Base-by-base conservation (phyloP, 2,329 filamentous ascomycete genomes). In the Calonectria fujianensis region DNA sequence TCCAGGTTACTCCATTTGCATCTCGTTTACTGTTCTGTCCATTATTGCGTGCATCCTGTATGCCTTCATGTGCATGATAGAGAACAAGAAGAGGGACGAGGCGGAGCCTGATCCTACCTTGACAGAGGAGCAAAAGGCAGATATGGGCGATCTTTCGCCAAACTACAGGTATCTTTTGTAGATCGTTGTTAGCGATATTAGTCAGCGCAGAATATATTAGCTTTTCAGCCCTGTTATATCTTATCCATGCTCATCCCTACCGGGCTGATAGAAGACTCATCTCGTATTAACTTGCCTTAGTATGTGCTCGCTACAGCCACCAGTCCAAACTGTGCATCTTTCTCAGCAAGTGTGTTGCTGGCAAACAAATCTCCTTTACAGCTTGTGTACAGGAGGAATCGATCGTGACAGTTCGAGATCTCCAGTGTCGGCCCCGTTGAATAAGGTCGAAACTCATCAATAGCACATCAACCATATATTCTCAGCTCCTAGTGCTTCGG, bases 1-100 rank as follows among this genome's bases (percentile, higher is more conserved):
- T 9, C 92, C 89, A 0, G 96, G 96, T 0, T 97, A 97, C 85
- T 90, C 89, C 69, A 95, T 98, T 76, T 94, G 92, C 81, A 88
- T 98, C 7, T 91, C 89, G 0, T 98, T 98, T 80, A 90, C 93
- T 11, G 90, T 91, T 66, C 82, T 98, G 37, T 93, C 92, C 69
- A 91, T 91, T 20, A 78, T 93, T 4, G 88, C 90, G 14, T 94
- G 92, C 79, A 82, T 87, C 20, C 70, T 89, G 0, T 96, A 96
- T 81, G 90, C 89, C 2, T 76, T 89, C 5, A 89, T 89, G 2
- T 92, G 94, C 74, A 85, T 84, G 77, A 82, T 83, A 75, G 89
- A 93, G 83, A 96, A 96, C 82, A 87, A 87, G 79, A 87, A 87
- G 81, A 88, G 93, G 71, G 88, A 91, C 24, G 89, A 84, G 63